A percentile compares a stretch with the other conserved stretches of the same genome.
These are phyloP conservation scores for Naegleria gruberi DNA, from an alignment of 208 protist species.

Conservation along the genomic window DNA sequence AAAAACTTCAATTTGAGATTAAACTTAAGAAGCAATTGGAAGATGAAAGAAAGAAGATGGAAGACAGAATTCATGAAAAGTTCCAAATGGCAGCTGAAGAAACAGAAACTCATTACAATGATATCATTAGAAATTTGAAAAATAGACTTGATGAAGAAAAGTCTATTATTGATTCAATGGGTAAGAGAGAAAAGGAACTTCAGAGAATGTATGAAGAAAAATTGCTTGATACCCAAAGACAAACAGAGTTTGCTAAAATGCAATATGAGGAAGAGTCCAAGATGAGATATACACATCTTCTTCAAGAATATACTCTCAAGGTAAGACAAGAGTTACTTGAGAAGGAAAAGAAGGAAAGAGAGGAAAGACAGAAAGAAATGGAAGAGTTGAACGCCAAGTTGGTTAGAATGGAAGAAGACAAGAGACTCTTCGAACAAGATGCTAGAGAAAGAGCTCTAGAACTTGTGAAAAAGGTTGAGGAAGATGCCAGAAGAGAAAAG, in stretches of 20 bases:
- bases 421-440: background rate
- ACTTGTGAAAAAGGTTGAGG: background rate
- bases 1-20: conserved; percentile 7
- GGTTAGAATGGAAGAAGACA: background rate
- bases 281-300: background rate
- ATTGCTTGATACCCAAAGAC: background rate
- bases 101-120: background rate
- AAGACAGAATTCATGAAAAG: background rate
- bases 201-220: background rate
- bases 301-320: background rate
- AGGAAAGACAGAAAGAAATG: background rate
- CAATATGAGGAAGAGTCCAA: conserved; percentile 13
- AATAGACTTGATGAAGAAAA: background rate
- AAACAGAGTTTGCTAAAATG: background rate
- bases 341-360: conserved; percentile 21
- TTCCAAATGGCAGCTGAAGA: background rate
- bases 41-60: background rate
- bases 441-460: background rate
- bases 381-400: background rate
- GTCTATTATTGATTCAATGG: background rate
- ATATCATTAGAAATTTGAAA: background rate
- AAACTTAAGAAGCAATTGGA: background rate
- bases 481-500: background rate
- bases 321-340: conserved; percentile 8
- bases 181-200: background rate